Evolutionary conservation across 495 filamentous ascomycete genomes (phyloP), one percentile per base, ranked within the genome.

Genomic region (Lepraria neglecta): DNA sequence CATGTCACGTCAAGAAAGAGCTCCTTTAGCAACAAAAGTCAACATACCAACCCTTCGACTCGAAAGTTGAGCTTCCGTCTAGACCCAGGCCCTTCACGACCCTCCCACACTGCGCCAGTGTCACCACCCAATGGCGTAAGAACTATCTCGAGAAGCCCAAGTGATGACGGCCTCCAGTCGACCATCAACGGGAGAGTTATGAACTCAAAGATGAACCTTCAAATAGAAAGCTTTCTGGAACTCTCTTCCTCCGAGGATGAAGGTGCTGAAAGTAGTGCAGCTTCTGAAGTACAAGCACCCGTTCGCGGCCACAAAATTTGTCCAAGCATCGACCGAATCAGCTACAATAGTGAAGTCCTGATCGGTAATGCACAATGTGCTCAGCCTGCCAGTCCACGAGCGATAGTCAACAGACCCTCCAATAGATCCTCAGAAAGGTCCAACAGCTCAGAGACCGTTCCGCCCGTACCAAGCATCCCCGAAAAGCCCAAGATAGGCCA

Each of bases 401-500:
- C 64, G 33, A 21, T 64, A n/a, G 31, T 62, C 43, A 67, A 65
- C 35, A 59, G 54, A 40, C 48, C 44, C n/a, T 11, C 60, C n/a
- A 56, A 62, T 12, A 45, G 31, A 12, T 47, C 47, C 31, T 45
- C 64, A 35, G 35, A 38, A 38, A 58, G 45, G 53, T 63, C 56
- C 27, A 67, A 59, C 24, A 61, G 54, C 30, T 60, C 61, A 10
- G 64, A 69, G 24, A 45, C 42, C 3, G 61, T 67, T 7, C 67
- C 67, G 7, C 67, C 67, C 33, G 64, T 69, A 21, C 67, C 67
- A 11, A 64, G 31, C 7, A 56, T 69, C 6, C 67, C 64, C 19
- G 48, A 55, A n/a, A 64, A 66, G 31, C 61, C 64, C 6, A 54
- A 47, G 15, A 40, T 64, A 28, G 60, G 59, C 51, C 64, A 58